Evolutionary conservation across 768 basidiomycete species (phyloP), one percentile per base, ranked within the genome.

Genomic region (Amanita polypyramis): DNA sequence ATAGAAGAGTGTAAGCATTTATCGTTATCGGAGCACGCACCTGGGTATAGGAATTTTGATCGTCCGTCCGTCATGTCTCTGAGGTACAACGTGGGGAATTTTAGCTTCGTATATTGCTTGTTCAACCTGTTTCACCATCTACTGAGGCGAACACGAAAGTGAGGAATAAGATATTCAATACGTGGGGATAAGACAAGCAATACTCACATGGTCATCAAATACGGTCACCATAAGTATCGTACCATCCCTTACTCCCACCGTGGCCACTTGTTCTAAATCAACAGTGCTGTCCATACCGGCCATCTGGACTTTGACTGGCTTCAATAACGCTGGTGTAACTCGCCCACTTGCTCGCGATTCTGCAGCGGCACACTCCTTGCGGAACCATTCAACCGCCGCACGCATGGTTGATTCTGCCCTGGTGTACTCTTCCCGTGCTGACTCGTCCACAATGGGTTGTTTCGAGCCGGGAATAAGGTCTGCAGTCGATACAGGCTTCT

Each of bases 31-130:
- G 30, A 38, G 40, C 20, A 12, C 42, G 15, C 53, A 89, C 88
- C 80, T 89, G 36, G 89, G 84, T 60, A 91, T 79, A 0, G 87
- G 83, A 51, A 92, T 76, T 53, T 75, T 84, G 54, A 92, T 73
- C 1, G 89, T 91, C 36, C 80, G 75, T 25, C 58, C 65, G 56
- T 92, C 88, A 35, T 76, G 65, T 48, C 72, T 72, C 54, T 91
- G 89, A 3, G 88, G 88, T 0, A 80, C 71, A 8, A 87, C 72
- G 23, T 79, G 74, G 7, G 85, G 80, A 32, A 90, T 66, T 52
- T 84, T 83, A 3, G 84, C 80, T n/a, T 77, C 73, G 55, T 88
- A 87, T 5, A 92, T 65, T 0, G 75, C 86, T 54, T 77, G 73
- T 61, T 92, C 87, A 34, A 89, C 78, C 33, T 71, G 67, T 67